phyloP scores from a whole-genome alignment of 768 basidiomycete genomes.

The Mycena maculata region DNA sequence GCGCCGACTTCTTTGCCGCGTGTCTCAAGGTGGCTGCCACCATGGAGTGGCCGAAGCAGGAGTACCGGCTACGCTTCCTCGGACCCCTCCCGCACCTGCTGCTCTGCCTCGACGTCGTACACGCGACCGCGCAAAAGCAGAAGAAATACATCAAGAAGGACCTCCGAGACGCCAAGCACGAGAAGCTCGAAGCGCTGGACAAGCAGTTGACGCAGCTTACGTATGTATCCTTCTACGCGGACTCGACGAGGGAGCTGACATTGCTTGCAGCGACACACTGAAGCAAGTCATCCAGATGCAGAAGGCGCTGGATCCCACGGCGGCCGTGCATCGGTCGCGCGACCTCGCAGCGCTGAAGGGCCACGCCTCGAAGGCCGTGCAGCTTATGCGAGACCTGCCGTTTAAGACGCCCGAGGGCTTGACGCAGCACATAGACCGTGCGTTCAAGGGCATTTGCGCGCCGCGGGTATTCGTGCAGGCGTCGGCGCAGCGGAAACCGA shows the following conservation, averaged over 20 bases:
- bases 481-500: slow-evolving; percentile 19
- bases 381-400: slow-evolving; percentile 43
- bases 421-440: slow-evolving; percentile 42
- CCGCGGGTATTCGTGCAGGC: slow-evolving; percentile 32
- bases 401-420: slow-evolving; percentile 34
- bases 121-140: slow-evolving; percentile 36
- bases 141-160: slow-evolving; percentile 49
- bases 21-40: slow-evolving; percentile 43
- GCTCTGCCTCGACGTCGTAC: slow-evolving; percentile 52
- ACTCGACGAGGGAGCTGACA: background rate
- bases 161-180: slow-evolving; percentile 43
- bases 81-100: slow-evolving; percentile 55
- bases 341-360: slow-evolving; percentile 42
- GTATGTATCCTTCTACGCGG: slow-evolving; percentile 42
- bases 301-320: slow-evolving; percentile 45
- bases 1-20: slow-evolving; percentile 38
- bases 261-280: slow-evolving; percentile 38
- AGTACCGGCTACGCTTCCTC: slow-evolving; percentile 52
- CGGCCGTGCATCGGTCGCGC: slow-evolving; percentile 41
- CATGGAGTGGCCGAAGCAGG: slow-evolving; percentile 42
- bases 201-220: slow-evolving; percentile 43
- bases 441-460: slow-evolving; percentile 47
- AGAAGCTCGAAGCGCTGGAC: slow-evolving; percentile 49
- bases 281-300: slow-evolving; percentile 43
- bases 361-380: slow-evolving; percentile 41